Evolutionary conservation across 352 stramenopile species (phyloP), one percentile per base, ranked within the genome.

Genomic region (Phytophthora constricta): DNA sequence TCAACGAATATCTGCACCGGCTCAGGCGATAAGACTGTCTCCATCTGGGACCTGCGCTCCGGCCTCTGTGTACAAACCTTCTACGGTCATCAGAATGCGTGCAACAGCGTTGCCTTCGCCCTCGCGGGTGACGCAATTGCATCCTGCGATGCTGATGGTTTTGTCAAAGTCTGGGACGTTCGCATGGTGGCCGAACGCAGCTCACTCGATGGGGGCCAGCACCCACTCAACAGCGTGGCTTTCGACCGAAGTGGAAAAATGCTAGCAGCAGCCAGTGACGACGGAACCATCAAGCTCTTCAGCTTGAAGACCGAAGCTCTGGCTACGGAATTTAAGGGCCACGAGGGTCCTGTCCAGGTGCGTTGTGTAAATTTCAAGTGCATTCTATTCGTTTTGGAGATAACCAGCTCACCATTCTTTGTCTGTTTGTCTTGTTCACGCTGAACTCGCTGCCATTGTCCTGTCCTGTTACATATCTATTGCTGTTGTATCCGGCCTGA

Each of bases 161-260:
- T 98, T 58, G 88, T 98, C 61, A 98, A 98, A 68, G 76, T 98
- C 28, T 98, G 96, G 96, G 96, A 98, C 67, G 91, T 98, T 46
- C 90, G 94, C 46, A 98, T 98, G 91, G 93, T 98, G 27, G 87
- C 92, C 23, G 94, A 98, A 77, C 77, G 93, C 7, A 79, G 70
- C 27, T 92, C 90, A 22, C 79, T 98, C 25, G 84, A 97, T 58
- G 84, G 84, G 52, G 89, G 90, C 1, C 82, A 97, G 58, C 87
- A 97, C 45, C 88, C 95, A 23, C 77, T 98, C 13, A 98, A 98
- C 71, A 93, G 80, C 50, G 80, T 98, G 11, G 77, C 86, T 46
- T 94, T 98, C 45, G 95, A 98, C 70, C 80, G 92, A 43, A 96
- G 89, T 49, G 95, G 91, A 17, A 89, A 85, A 42, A 79, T 92